These are phyloP conservation scores for Aspergillus piperis DNA, from an alignment of 2,329 filamentous ascomycete species.

Conservation along the genomic window DNA sequence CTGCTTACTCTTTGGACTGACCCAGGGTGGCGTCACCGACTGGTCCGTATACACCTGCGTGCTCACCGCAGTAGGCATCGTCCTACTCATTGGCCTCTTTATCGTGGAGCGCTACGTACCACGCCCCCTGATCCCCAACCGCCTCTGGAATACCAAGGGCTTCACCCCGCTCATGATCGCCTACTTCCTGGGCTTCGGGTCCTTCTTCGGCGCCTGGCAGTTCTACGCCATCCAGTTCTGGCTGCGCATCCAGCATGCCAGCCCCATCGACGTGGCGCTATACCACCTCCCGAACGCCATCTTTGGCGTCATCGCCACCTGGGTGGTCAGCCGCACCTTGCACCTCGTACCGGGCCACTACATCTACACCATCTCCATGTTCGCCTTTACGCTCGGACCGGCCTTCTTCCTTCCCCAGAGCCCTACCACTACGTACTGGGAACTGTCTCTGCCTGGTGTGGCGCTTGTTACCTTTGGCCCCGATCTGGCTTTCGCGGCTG, in stretches of 20 bases:
- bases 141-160: slow-evolving; percentile 47
- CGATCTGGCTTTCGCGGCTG: slow-evolving; percentile 51
- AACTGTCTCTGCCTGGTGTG: slow-evolving; percentile 48
- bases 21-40: slow-evolving; percentile 52
- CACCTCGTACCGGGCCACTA: slow-evolving; percentile 50
- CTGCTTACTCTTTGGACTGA: slow-evolving; percentile 60
- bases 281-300: slow-evolving; percentile 51
- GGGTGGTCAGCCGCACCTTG: slow-evolving; percentile 49
- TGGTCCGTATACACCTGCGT: slow-evolving; percentile 55
- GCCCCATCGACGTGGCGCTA: slow-evolving; percentile 44
- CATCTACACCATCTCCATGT: slow-evolving; percentile 50
- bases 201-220: slow-evolving; percentile 47
- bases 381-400: slow-evolving; percentile 42
- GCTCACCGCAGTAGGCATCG: slow-evolving; percentile 50
- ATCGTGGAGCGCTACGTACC: slow-evolving; percentile 47
- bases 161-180: slow-evolving; percentile 48
- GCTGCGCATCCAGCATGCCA: slow-evolving; percentile 41
- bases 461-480: slow-evolving; percentile 51
- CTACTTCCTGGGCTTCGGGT: slow-evolving; percentile 48
- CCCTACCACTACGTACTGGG: slow-evolving; percentile 47
- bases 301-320: slow-evolving; percentile 49
- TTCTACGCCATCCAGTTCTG: slow-evolving; percentile 46
- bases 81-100: slow-evolving; percentile 50
- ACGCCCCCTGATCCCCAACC: slow-evolving; percentile 49
- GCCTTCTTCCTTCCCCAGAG: slow-evolving; percentile 47